Evolutionary conservation across 2,329 filamentous ascomycete species (phyloP).

Genomic region (Ascosphaera pollenicola): DNA sequence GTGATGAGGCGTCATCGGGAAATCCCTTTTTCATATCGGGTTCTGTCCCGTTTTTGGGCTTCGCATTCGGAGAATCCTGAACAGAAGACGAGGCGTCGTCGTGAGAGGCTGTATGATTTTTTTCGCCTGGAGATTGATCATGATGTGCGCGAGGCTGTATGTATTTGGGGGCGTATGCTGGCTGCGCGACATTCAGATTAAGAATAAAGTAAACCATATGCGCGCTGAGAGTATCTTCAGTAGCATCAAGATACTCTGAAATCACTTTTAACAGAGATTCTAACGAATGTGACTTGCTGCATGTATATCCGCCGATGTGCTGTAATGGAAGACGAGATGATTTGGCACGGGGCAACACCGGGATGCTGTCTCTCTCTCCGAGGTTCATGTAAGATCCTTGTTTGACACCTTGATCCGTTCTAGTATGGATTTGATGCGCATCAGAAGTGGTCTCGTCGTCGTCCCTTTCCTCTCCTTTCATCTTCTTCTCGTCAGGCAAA

Average conservation of each 20-base stretch:
- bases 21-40: slow-evolving; percentile 9
- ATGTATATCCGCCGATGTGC: slow-evolving; percentile 30
- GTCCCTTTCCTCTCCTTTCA: slow-evolving; percentile 7
- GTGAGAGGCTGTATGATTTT: too few species aligned
- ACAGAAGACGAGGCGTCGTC: slow-evolving; percentile 13
- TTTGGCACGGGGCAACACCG: neutral
- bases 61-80: slow-evolving; percentile 3
- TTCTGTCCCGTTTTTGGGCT: too few species aligned
- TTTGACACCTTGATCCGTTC: too few species aligned
- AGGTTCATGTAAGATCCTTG: too few species aligned
- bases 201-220: slow-evolving; percentile 31
- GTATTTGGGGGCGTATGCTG: slow-evolving; percentile 18
- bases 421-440: slow-evolving; percentile 5
- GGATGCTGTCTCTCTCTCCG: too few species aligned
- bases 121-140: too few species aligned
- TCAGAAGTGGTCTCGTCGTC: slow-evolving; percentile 7
- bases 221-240: slow-evolving; percentile 32
- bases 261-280: slow-evolving; percentile 28
- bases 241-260: slow-evolving; percentile 29
- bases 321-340: neutral
- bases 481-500: slow-evolving; percentile 10
- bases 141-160: too few species aligned
- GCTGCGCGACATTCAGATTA: slow-evolving; percentile 36
- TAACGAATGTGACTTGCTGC: slow-evolving; percentile 30
- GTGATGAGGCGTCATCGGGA: slow-evolving; percentile 21